phyloP scores from a whole-genome alignment of 345 rosid genomes.

The Arabis hirsuta region DNA sequence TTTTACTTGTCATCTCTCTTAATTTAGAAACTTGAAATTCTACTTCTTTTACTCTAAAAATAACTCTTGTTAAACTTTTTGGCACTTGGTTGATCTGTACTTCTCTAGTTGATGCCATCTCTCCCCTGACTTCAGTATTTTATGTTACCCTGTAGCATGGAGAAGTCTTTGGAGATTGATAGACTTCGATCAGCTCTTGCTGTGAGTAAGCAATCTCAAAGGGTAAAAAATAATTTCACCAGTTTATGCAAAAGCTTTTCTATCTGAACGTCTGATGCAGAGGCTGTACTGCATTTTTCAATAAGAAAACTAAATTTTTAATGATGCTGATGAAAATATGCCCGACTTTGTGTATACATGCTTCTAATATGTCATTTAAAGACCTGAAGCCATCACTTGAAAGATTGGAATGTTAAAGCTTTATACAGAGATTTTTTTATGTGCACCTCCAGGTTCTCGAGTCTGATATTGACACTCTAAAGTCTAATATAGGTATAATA shows the following conservation, averaged over 20 bases:
- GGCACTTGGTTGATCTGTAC: conserved; percentile 8
- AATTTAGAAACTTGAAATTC: conserved; percentile 2
- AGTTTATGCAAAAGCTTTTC: conserved; percentile 8
- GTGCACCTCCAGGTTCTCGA: conserved; percentile 42
- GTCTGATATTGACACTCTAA: conserved; percentile 48
- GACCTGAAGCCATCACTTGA: conserved; percentile 13
- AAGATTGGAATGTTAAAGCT: conserved; percentile 10
- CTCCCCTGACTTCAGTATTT: conserved; percentile 7
- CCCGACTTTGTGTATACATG: conserved; percentile 13
- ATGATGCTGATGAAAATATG: conserved; percentile 1
- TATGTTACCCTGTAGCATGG: conserved; percentile 49
- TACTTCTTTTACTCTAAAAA: neutral
- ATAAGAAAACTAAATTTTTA: conserved; percentile 2
- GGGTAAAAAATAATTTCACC: conserved; percentile 52
- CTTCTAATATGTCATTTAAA: conserved; percentile 3
- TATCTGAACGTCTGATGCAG: conserved; percentile 18
- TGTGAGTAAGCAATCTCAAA: conserved; percentile 49
- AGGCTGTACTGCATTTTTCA: conserved; percentile 18
- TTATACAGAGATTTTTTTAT: neutral
- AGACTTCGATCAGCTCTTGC: conserved; percentile 47
- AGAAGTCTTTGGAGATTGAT: conserved; percentile 61
- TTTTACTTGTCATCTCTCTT: conserved; percentile 36
- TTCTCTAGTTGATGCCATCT: conserved; percentile 8
- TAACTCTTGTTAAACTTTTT: conserved; percentile 5
- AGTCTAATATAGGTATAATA: neutral